Evolutionary conservation across 2,329 filamentous ascomycete species (phyloP).

Genomic region (Botrytis byssoidea): DNA sequence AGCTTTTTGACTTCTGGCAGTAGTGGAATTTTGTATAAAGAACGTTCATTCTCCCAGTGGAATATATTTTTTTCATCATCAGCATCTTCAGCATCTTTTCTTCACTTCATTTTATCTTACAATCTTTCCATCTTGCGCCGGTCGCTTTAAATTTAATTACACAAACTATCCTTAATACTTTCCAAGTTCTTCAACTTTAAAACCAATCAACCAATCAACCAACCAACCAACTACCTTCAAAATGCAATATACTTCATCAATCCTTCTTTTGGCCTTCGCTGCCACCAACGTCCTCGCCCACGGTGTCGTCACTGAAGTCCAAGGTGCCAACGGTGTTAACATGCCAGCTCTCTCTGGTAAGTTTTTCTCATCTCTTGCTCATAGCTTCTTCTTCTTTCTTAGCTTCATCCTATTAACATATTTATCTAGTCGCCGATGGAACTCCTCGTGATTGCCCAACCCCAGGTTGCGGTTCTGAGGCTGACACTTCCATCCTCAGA

Average conservation of each 20-base stretch:
- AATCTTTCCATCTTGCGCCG: slow-evolving; percentile 34
- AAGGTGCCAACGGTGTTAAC: slow-evolving; percentile 59
- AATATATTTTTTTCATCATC: slow-evolving; percentile 31
- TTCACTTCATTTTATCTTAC: slow-evolving; percentile 25
- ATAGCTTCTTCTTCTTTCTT: not conserved
- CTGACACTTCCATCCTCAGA: slow-evolving; percentile 69
- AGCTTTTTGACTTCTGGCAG: slow-evolving; percentile 26
- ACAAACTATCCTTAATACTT: slow-evolving; percentile 21
- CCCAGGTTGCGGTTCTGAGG: slow-evolving; percentile 62
- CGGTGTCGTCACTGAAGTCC: slow-evolving; percentile 55
- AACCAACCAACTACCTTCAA: slow-evolving; percentile 37
- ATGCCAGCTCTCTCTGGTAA: slow-evolving; percentile 60
- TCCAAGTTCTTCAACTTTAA: slow-evolving; percentile 11
- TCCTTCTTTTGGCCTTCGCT: slow-evolving; percentile 47
- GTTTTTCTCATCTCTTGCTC: slow-evolving; percentile 21
- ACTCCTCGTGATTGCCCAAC: slow-evolving; percentile 65
- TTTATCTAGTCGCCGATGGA: slow-evolving; percentile 54
- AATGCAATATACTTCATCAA: slow-evolving; percentile 49
- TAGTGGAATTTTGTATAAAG: slow-evolving; percentile 33
- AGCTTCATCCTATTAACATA: slow-evolving; percentile 25
- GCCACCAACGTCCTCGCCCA: slow-evolving; percentile 52
- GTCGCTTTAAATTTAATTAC: slow-evolving; percentile 24
- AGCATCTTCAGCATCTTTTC: slow-evolving; percentile 27
- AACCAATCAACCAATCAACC: slow-evolving; percentile 14
- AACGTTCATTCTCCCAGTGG: slow-evolving; percentile 6